Evolutionary conservation across 345 rosid genomes (phyloP).

Genomic region (Eutrema heterophyllum): DNA sequence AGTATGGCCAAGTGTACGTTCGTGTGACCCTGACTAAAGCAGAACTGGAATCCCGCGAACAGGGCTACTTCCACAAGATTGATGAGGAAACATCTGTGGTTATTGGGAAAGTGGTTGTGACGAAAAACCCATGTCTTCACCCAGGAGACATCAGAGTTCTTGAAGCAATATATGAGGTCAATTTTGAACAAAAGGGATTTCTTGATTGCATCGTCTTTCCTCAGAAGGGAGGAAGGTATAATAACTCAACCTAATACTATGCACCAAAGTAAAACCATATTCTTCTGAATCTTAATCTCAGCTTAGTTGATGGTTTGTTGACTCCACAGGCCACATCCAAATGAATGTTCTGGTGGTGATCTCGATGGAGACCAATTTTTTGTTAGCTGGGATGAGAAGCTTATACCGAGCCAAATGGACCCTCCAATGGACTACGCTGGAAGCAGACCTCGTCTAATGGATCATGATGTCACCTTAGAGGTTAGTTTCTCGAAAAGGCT

Average conservation of each 20-base stretch:
- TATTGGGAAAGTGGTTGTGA: slow-evolving; percentile 72
- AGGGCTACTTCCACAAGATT: slow-evolving; percentile 47
- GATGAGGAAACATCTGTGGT: slow-evolving; percentile 65
- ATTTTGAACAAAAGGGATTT: slow-evolving; percentile 59
- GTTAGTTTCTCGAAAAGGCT: slow-evolving; percentile 30
- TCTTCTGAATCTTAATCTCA: slow-evolving; percentile 3
- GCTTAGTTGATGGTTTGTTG: background rate
- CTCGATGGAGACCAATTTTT: slow-evolving; percentile 94
- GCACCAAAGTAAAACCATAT: slow-evolving; percentile 14
- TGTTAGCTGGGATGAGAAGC: slow-evolving; percentile 80
- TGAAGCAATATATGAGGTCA: slow-evolving; percentile 58
- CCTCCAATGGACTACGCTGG: slow-evolving; percentile 88
- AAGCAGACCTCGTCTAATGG: slow-evolving; percentile 70
- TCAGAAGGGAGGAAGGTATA: slow-evolving; percentile 77
- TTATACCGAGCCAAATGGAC: slow-evolving; percentile 62
- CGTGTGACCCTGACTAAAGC: slow-evolving; percentile 63
- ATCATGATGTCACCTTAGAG: slow-evolving; percentile 83
- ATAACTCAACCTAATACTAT: background rate
- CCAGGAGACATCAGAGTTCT: slow-evolving; percentile 95
- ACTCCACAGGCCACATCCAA: slow-evolving; percentile 85
- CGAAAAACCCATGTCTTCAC: slow-evolving; percentile 95
- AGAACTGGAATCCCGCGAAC: slow-evolving; percentile 49
- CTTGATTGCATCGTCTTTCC: slow-evolving; percentile 85
- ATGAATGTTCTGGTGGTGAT: slow-evolving; percentile 98
- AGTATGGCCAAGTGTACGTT: slow-evolving; percentile 83